These are phyloP conservation scores for Penicillium sp. DNA, from an alignment of 2,329 filamentous ascomycete genomes.

Conservation along the genomic window DNA sequence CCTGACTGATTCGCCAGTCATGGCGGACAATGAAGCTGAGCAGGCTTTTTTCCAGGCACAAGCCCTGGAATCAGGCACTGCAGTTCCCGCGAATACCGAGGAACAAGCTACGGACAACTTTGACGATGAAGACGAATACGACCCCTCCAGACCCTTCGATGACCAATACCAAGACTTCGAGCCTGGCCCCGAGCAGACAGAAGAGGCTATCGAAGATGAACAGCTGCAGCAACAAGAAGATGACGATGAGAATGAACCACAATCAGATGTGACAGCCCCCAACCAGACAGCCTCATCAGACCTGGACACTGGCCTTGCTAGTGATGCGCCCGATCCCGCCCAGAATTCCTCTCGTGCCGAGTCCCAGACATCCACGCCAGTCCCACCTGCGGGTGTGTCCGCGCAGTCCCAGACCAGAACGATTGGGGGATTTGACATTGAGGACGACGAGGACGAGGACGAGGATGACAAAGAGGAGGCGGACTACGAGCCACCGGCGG, in stretches of 20 bases:
- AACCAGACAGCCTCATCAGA: slow-evolving; percentile 35
- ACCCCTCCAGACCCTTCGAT: slow-evolving; percentile 57
- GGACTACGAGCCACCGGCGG: slow-evolving; percentile 62
- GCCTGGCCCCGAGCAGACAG: slow-evolving; percentile 40
- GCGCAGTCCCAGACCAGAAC: slow-evolving; percentile 56
- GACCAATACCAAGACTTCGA: slow-evolving; percentile 46
- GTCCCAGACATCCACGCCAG: slow-evolving; percentile 43
- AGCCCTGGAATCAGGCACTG: slow-evolving; percentile 49
- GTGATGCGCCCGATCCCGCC: slow-evolving; percentile 38
- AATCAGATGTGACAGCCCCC: slow-evolving; percentile 32
- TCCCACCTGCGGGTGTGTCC: slow-evolving; percentile 40
- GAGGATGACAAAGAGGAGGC: slow-evolving; percentile 59
- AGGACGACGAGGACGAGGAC: slow-evolving; percentile 68
- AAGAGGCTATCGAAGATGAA: slow-evolving; percentile 27
- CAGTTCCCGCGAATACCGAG: slow-evolving; percentile 54
- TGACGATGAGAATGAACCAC: slow-evolving; percentile 31
- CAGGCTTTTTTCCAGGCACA: slow-evolving; percentile 60
- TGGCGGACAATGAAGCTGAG: slow-evolving; percentile 62
- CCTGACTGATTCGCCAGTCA: slow-evolving; percentile 34
- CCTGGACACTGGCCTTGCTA: slow-evolving; percentile 37
- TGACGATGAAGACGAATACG: slow-evolving; percentile 63
- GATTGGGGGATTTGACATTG: slow-evolving; percentile 67
- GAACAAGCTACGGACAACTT: slow-evolving; percentile 60
- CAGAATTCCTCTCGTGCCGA: slow-evolving; percentile 44
- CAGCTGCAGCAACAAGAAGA: neutral